Conservation (phyloP, 352 stramenopile species). For the Globisporangium polare region DNA sequence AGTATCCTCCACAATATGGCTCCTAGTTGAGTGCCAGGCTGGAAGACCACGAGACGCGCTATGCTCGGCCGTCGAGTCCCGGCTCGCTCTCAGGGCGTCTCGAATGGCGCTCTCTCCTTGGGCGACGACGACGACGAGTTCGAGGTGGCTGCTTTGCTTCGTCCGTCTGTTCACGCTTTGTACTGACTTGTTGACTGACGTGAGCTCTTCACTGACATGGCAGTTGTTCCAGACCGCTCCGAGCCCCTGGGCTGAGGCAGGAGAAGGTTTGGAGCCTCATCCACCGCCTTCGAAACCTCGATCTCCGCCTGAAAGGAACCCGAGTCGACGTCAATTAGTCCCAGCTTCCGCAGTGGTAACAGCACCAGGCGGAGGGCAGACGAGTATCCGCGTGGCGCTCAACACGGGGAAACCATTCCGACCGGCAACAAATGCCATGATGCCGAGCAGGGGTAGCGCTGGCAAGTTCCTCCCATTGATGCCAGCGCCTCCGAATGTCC, state of each 20-base stretch:
- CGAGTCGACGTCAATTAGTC: neutral
- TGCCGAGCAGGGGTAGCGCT: neutral
- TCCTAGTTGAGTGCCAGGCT: no score
- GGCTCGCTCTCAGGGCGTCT: neutral
- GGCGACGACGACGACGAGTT: slow-evolving; percentile 13
- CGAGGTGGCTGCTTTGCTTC: neutral
- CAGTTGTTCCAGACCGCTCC: slow-evolving; percentile 12
- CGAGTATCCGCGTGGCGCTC: neutral
- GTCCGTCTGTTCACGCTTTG: neutral
- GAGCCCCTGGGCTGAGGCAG: slow-evolving; percentile 11
- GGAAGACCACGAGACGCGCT: no score
- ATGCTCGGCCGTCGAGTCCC: neutral
- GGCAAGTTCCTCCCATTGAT: slow-evolving; percentile 10
- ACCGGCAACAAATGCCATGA: neutral
- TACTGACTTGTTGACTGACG: neutral
- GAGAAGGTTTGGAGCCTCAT: slow-evolving; percentile 3
- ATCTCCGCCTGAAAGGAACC: neutral
- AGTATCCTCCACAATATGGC: no score
- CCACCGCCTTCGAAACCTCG: neutral
- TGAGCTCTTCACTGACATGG: neutral
- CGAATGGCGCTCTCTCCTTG: neutral
- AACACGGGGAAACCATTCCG: neutral
- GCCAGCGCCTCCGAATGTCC: neutral
- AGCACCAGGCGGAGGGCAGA: neutral
- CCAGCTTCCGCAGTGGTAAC: neutral